Base-by-base conservation (phyloP, 2,329 filamentous ascomycete genomes). In the Fusarium robinianum region DNA sequence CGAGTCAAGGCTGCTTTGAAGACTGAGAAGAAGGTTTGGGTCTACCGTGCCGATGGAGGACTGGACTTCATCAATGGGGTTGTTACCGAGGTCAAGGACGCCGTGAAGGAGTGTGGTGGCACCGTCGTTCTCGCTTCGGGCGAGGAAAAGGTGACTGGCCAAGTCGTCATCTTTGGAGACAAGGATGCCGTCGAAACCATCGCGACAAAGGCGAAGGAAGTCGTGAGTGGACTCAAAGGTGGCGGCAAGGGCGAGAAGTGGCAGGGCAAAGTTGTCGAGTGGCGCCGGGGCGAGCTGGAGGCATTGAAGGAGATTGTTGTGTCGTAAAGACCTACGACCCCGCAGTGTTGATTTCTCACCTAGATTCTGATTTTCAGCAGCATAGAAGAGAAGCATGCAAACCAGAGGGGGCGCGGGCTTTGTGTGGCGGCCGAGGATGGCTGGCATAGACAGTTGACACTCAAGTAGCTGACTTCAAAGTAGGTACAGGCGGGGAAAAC, bases 21-120 rank as follows among this genome's bases (percentile, higher is more conserved):
- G 9, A 23, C 33, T 0, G 53, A 48, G 2, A 55, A 51, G 35
- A 53, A 55, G 5, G 61, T 53, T 0, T 64, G 50, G 22, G 53
- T 66, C 0, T 47, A 65, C 4, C 56, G 64, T 0, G 22, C 50
- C 1, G 58, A 62, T 4, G 60, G 61, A 0, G 61, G 50, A 1
- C 52, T 58, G 2, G 64, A 66, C 8, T 66, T 65, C 27, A 49
- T 66, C 5, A 67, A 66, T n/a, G 54, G 54, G 34, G 52, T 67
- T 3, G 41, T 62, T 0, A 54, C 49, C 0, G 52, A 58, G 10
- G 45, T 61, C 4, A 61, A 49, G 5, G 61, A 67, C 4, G 22
- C 19, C 2, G 17, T 57, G 1, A 46, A 44, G 4, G 54, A 40
- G 1, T 47, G 44, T 0, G 51, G 52, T 0, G 48, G 46, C 1